Conservation (phyloP, 2,329 filamentous ascomycete species). For the Neospermospora avenae region DNA sequence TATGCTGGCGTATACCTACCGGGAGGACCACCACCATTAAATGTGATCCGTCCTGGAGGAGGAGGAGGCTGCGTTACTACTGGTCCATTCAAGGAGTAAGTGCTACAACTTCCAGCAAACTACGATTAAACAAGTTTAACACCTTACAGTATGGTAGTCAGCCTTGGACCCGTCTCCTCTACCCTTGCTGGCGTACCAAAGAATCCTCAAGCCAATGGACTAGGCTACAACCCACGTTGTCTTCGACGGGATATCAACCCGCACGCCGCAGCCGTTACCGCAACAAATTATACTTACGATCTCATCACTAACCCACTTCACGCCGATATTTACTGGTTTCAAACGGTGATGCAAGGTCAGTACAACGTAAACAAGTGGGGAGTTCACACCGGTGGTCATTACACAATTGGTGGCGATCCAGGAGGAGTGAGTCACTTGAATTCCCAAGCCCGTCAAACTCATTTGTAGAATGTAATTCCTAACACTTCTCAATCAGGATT, state of each 20-base stretch:
- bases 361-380: constrained; percentile 33
- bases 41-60: constrained; percentile 42
- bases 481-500: constrained; percentile 31
- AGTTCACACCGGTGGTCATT: constrained; percentile 42
- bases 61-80: constrained; percentile 54
- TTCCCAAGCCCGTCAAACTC: not conserved
- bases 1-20: constrained; percentile 24
- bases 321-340: constrained; percentile 41
- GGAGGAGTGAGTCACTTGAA: constrained; percentile 33
- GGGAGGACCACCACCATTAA: constrained; percentile 16
- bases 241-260: constrained; percentile 42
- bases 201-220: constrained; percentile 32
- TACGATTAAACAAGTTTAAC: not conserved
- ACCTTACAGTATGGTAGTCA: constrained; percentile 34
- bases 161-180: constrained; percentile 45
- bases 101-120: not conserved
- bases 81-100: constrained; percentile 43
- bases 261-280: constrained; percentile 37
- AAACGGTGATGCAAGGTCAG: constrained; percentile 44
- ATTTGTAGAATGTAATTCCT: not conserved
- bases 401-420: constrained; percentile 44
- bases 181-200: constrained; percentile 34
- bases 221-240: constrained; percentile 41
- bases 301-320: constrained; percentile 38
- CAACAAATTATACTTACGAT: constrained; percentile 37